Evolutionary conservation across 495 filamentous ascomycete species (phyloP), one percentile per base, ranked within the genome.

Genomic region (Trichoderma gamsii): DNA sequence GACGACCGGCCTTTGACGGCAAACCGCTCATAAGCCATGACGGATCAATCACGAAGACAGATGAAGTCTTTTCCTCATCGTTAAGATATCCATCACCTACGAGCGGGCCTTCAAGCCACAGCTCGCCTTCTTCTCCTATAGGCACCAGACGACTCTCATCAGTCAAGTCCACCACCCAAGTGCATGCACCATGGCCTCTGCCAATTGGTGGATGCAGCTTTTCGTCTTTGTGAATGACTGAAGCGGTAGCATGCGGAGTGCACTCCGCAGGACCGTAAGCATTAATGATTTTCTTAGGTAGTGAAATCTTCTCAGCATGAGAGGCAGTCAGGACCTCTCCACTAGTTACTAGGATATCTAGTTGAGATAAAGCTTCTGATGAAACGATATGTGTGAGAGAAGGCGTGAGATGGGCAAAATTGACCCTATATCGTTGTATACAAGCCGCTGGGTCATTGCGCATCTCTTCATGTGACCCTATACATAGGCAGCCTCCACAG

Each of bases 401-500:
- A 52, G 49, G 49, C 2, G 49, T 52, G 4, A 52, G 49, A 38
- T 38, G 35, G 35, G 35, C 35, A 38, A 38, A 38, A 9, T 38
- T 38, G 35, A 38, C 35, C 7, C 8, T 38, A 38, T 38, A 38
- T 9, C 8, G 35, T 38, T 38, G 35, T 38, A 38, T 38, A 38
- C 35, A 38, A 23, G 18, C 49, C 18, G 49, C 49, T 3, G n/a
- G 21, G 21, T 52, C 21, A 11, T 21, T 21, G n/a, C n/a, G 9
- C 49, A 52, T 52, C 15, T 85, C 81, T 11, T 86, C 77, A 59
- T 67, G 44, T 65, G 80, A 84, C 5, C 86, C 86, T 44, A 89
- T 80, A 73, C 87, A 89, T 3, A 87, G 78, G 67, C 81, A 84
- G 38, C 83, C 87, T 32, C 87, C 87, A n/a, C 32, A 9, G 59